A percentile compares a stretch with the other conserved stretches of the same genome.
phyloP scores from a whole-genome alignment of 1,139 yeast genomes.

The Scheffersomyces stambukii region DNA sequence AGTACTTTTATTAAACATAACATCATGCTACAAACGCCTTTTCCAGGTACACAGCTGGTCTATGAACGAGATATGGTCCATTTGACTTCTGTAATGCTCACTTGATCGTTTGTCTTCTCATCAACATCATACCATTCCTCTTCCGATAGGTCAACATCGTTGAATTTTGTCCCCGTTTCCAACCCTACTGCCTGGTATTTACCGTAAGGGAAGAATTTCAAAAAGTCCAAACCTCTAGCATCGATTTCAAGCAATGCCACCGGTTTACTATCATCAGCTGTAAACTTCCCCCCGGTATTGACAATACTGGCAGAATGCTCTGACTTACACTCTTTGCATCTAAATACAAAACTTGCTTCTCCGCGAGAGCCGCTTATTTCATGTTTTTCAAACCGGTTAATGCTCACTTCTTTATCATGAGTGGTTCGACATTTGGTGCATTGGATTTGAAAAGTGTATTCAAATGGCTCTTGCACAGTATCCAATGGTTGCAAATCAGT shows the following conservation, averaged over 20 bases:
- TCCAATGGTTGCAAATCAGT: conserved; percentile 66
- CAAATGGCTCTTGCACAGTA: conserved; percentile 57
- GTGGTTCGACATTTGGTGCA: conserved; percentile 79
- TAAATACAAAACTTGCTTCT: conserved; percentile 77
- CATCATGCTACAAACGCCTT: too few relatives aligned
- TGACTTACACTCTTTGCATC: conserved; percentile 62
- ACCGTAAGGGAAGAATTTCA: conserved; percentile 67
- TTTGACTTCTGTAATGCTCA: conserved; percentile 66
- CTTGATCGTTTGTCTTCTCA: conserved; percentile 77
- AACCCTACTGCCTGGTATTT: conserved; percentile 58
- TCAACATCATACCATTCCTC: conserved; percentile 96
- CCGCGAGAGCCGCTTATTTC: conserved; percentile 74
- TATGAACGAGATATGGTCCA: conserved; percentile 37
- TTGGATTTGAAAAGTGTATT: conserved; percentile 66
- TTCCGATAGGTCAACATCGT: conserved; percentile 69
- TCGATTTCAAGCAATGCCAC: conserved; percentile 66
- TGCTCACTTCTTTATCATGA: conserved; percentile 70
- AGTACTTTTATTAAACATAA: too few relatives aligned
- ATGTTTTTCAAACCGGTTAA: conserved; percentile 59
- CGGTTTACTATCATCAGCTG: conserved; percentile 24
- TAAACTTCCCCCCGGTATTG: conserved; percentile 28
- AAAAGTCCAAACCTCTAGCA: conserved; percentile 77
- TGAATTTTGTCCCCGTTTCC: conserved; percentile 49
- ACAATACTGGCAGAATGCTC: conserved; percentile 37
- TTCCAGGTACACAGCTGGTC: too few relatives aligned